Percentiles rank a stretch among this genome's conserved stretches.
phyloP scores from a whole-genome alignment of 208 protist species.

The Leishmania braziliensis region DNA sequence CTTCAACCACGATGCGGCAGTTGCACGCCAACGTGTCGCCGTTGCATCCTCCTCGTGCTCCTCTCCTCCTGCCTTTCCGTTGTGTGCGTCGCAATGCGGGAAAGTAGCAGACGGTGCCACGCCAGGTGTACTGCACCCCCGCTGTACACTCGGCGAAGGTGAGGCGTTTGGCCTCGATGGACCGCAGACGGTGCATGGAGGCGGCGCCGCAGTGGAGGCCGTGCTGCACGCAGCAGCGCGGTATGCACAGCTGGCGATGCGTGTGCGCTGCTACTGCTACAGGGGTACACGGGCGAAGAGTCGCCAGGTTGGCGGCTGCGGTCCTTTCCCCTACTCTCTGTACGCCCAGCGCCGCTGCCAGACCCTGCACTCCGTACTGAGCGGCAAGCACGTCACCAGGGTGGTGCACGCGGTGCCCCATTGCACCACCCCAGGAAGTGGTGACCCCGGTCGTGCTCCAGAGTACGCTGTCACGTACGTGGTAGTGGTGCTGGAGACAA shows the following conservation, averaged over 20 bases:
- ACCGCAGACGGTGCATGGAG: conserved; percentile 6
- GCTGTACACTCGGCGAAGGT: conserved; percentile 4
- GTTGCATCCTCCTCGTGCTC: background rate
- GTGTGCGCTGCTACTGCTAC: conserved; percentile 10
- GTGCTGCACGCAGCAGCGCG: conserved; percentile 21
- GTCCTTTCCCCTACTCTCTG: background rate
- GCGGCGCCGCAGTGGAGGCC: conserved; percentile 13
- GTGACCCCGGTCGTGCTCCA: background rate
- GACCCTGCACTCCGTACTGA: conserved; percentile 31
- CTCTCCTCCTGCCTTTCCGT: background rate
- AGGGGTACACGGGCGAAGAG: background rate
- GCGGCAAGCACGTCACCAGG: background rate
- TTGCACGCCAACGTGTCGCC: background rate
- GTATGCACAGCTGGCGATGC: conserved; percentile 15
- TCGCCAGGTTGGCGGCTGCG: background rate
- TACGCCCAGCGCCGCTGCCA: conserved; percentile 2
- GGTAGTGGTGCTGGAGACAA: conserved; percentile 26
- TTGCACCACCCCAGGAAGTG: background rate
- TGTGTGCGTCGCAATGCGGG: background rate
- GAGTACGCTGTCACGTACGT: conserved; percentile 19
- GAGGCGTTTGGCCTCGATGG: conserved; percentile 8
- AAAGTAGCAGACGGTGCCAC: background rate
- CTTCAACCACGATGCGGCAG: conserved; percentile 1
- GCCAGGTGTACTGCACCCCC: background rate
- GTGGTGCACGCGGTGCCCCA: conserved; percentile 23